Evolutionary conservation across 768 basidiomycete species (phyloP).

Genomic region (Mycena sanguinolenta): DNA sequence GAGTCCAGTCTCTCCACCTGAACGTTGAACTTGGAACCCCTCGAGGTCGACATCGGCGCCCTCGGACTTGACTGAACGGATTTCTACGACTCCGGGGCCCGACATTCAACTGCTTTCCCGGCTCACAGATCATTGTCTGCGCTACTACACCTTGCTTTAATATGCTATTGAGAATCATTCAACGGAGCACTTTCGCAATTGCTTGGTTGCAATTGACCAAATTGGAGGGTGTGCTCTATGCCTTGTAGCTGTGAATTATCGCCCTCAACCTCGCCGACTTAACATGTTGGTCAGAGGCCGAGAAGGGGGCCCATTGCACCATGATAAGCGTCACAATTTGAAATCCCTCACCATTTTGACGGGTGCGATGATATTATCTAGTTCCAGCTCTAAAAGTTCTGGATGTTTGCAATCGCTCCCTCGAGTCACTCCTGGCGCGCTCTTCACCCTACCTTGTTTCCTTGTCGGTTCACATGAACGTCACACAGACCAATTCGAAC

Average conservation of each 20-base stretch:
- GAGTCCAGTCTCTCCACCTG: background rate
- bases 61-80: background rate
- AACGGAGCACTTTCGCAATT: background rate
- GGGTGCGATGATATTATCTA: background rate
- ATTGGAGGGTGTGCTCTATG: background rate
- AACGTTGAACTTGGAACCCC: background rate
- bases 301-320: too few relatives aligned
- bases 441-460: background rate
- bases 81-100: background rate
- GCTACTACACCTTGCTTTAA: background rate
- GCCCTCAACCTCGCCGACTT: background rate
- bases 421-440: background rate
- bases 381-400: background rate
- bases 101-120: background rate
- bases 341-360: background rate
- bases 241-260: background rate
- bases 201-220: background rate
- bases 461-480: background rate
- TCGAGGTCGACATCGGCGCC: background rate
- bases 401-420: background rate
- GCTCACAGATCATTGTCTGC: background rate
- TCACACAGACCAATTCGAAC: background rate
- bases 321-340: background rate
- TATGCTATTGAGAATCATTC: background rate
- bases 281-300: background rate